Conservation (phyloP, 176 grass and related monocot genomes). For the Areca catechu region DNA sequence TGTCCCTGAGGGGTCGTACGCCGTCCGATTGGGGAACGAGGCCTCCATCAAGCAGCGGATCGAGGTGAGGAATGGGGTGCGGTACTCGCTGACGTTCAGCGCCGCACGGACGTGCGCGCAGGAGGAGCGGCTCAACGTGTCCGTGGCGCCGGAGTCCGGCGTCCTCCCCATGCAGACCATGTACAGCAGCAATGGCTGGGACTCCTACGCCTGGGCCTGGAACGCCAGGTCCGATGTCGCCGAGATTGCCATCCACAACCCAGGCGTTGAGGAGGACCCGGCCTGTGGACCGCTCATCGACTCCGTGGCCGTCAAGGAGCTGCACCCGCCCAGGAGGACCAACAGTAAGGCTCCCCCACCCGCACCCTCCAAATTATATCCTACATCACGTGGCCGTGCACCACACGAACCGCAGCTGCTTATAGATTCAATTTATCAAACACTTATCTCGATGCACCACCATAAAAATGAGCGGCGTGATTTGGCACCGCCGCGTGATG, state of each 20-base stretch:
- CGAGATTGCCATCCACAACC: constrained; percentile 72
- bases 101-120: constrained; percentile 83
- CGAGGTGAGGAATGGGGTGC: constrained; percentile 16
- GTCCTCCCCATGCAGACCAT: constrained; percentile 68
- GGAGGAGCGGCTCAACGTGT: constrained; percentile 60
- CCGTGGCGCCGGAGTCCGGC: constrained; percentile 51
- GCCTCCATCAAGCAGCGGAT: constrained; percentile 66
- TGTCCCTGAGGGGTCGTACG: constrained; percentile 68
- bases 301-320: constrained; percentile 61
- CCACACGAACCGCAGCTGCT: too few relatives aligned
- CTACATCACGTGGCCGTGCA: too few relatives aligned
- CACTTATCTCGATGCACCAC: too few relatives aligned
- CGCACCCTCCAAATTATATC: too few relatives aligned
- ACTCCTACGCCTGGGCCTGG: constrained; percentile 88
- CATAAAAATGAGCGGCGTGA: too few relatives aligned
- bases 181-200: constrained; percentile 96
- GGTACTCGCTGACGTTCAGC: constrained; percentile 76
- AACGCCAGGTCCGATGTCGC: constrained; percentile 30
- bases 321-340: constrained; percentile 42
- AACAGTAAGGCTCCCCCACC: constrained; percentile 30
- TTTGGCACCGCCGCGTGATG: too few relatives aligned
- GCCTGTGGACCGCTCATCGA: constrained; percentile 82
- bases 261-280: constrained; percentile 58
- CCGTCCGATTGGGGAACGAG: constrained; percentile 77
- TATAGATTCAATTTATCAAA: too few relatives aligned